phyloP scores from a whole-genome alignment of 768 basidiomycete species.

The Suillus discolor region DNA sequence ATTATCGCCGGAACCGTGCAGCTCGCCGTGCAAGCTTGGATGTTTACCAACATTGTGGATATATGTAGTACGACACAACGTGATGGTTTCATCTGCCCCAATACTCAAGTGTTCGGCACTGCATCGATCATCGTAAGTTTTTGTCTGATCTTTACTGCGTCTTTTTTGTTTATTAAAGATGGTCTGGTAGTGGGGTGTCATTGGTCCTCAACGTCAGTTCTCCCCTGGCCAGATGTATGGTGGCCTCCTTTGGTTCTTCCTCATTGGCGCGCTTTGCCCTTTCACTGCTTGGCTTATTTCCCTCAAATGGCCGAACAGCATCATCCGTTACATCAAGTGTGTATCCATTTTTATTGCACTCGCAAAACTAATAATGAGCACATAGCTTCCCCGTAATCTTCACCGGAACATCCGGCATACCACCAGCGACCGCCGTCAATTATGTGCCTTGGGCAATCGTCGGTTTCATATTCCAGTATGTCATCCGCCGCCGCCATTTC shows the following conservation, averaged over 20 bases:
- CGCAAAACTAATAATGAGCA: background rate
- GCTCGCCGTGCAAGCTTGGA: constrained; percentile 67
- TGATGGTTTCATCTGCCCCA: constrained; percentile 31
- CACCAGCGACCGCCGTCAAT: constrained; percentile 50
- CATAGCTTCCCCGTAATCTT: constrained; percentile 41
- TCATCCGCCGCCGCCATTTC: constrained; percentile 31
- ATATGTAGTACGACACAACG: constrained; percentile 33
- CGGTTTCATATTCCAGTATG: constrained; percentile 48
- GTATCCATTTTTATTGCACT: constrained; percentile 18
- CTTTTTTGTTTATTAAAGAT: background rate
- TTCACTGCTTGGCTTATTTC: constrained; percentile 51
- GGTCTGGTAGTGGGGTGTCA: constrained; percentile 49
- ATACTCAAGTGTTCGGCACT: constrained; percentile 50
- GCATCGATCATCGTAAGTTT: constrained; percentile 52
- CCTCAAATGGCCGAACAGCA: constrained; percentile 60
- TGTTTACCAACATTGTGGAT: constrained; percentile 44
- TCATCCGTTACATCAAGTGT: constrained; percentile 58
- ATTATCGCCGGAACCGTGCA: constrained; percentile 67
- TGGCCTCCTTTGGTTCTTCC: constrained; percentile 67
- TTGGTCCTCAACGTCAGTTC: constrained; percentile 71
- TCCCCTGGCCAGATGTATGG: constrained; percentile 54
- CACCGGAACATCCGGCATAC: constrained; percentile 40
- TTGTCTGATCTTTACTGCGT: constrained; percentile 7
- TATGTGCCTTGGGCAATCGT: constrained; percentile 46
- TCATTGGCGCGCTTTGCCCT: constrained; percentile 65